Evolutionary conservation across 768 basidiomycete species (phyloP), one percentile per base, ranked within the genome.

Genomic region (Suillus subalutaceus): DNA sequence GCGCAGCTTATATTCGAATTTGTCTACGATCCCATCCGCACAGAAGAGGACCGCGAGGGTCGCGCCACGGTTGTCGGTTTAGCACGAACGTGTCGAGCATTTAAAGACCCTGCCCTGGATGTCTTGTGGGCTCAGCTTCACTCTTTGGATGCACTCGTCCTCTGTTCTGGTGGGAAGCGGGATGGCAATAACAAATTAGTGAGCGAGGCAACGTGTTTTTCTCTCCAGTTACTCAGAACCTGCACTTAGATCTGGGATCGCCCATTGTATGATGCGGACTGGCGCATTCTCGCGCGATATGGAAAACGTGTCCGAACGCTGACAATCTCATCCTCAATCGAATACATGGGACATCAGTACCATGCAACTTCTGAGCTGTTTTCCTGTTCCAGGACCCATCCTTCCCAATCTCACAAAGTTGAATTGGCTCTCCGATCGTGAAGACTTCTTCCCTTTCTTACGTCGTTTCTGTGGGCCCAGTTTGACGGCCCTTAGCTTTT

Each of bases 391-490:
- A 20, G 53, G 53, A 10, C 75, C 75, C 0, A 43, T 76, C 4
- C 73, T 76, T 26, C 75, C 74, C 6, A 76, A 73, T 15, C 70
- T 75, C n/a, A 73, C 62, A 0, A 70, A 69, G 38, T 68, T 75
- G 37, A 61, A 69, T 30, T 77, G 75, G 74, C 18, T 55, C 5
- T 35, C 53, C 2, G 10, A 55, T 32, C 30, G 53, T 20, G 53
- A 55, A 35, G 30, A 55, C 18, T 55, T 55, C 30, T 55, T 55
- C 53, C 53, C 53, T 55, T 55, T 55, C 18, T 35, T 55, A 20
- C 53, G 53, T 55, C 30, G 53, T 20, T 55, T 55, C 32, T 55
- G 53, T 20, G 53, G 53, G 18, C 53, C 53, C 53, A 35, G 9
- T 32, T 55, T 55, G 30, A 55, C 10, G 4, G 9, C 53, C 30